Base-by-base conservation (phyloP, 106 monocot genomes). In the Narthecium ossifragum region DNA sequence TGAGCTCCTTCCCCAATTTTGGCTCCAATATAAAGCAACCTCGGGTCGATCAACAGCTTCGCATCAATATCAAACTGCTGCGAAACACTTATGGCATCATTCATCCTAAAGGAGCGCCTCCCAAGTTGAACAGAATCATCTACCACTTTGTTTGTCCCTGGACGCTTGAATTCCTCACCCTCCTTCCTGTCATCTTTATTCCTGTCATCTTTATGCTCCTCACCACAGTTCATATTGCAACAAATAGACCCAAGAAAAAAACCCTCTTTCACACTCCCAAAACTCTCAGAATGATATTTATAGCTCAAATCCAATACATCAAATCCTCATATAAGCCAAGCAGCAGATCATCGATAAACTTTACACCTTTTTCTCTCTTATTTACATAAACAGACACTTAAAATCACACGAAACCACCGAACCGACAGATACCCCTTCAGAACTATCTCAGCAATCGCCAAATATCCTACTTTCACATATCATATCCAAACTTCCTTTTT, bases 1-100 rank as follows among this genome's bases (percentile, higher is more conserved):
- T 90, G 90, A 56, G 94, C 90, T 28, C 94, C 94, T 63, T 90
- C 86, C 38, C 94, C 94, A 67, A 96, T 96, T 59, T 90, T 90
- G 14, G 80, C 31, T 50, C 94, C 94, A 57, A 90, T 72, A 76
- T 78, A 86, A 29, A 96, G 80, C 28, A 69, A 48, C 65, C 57
- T 83, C 15, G 90, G 94, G 46, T 96, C 80, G 26, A 96, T 80
- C 66, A 96, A 34, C 47, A 90, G 70, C 73, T 70, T 83, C 63
- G 60, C 58, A 58, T 90, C 94, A 34, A 96, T 75, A 70, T 81
- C 81, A 22, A 61, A n/a, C n/a, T n/a, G 43, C 2, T 30, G 2
- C 28, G 33, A 46, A 56, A 37, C 43, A 12, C 64, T 13, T 65
- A 59, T 8, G 30, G 36, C 38, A 4, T 26, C 66, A 43, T 59